Base-by-base conservation (phyloP, 225 moss, liverwort and hornwort genomes). In the Marchantia paleacea region DNA sequence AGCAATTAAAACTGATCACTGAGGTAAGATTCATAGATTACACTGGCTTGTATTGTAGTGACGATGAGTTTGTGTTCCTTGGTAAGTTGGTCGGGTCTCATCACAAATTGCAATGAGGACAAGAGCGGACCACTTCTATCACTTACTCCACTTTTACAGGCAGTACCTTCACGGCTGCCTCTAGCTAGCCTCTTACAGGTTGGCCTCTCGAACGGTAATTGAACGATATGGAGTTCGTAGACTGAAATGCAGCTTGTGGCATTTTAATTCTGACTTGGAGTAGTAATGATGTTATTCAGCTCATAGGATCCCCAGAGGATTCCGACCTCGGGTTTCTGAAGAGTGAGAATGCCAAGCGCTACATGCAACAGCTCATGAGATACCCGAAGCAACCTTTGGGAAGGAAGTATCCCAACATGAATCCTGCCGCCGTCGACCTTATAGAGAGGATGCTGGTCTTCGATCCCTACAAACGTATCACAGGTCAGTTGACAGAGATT, bases 371-470 rank as follows among this genome's bases (percentile, higher is more conserved):
- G 61, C 80, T 86, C 52, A 80, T 76, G 69, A 84, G 78, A 75
- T 84, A 68, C 69, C 84, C 67, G 52, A 84, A 72, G 75, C 89
- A 89, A 78, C 86, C 89, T 19, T 76, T 89, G 61, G 84, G 83
- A 28, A 77, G 82, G 75, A 89, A 83, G 78, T 89, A 82, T 72
- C 78, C 89, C 13, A 75, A 39, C 14, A 82, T 86, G 84, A 86
- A 89, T 65, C 84, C 89, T 75, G 77, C 80, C 18, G 89, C 89
- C 26, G 86, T 86, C 53, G 89, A 89, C 69, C 84, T 89, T 6
- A 89, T 89, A 80, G 89, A 89, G 78, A 82, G 79, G 48, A 89
- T 89, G 89, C 85, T 89, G 51, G 82, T 82, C 28, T 89, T 89
- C 55, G 89, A 89, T 70, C 89, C 89, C 14, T 80, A 82, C 75